Evolutionary conservation across 2,329 filamentous ascomycete species (phyloP).

Genomic region (Penicillium sp.): DNA sequence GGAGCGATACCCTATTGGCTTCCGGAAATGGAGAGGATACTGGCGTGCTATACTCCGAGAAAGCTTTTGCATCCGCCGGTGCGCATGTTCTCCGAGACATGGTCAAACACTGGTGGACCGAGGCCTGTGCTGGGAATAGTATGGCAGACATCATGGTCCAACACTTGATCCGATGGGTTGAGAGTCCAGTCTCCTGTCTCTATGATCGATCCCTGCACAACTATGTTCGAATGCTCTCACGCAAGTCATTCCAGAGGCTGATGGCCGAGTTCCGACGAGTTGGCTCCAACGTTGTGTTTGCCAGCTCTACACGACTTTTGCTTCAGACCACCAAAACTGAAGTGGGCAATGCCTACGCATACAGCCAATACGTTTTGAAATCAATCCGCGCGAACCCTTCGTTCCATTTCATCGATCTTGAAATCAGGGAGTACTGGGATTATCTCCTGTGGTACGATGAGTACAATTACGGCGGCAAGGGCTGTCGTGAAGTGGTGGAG

Average conservation of each 20-base stretch:
- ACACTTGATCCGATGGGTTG: slow-evolving; percentile 95
- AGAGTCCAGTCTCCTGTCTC: slow-evolving; percentile 87
- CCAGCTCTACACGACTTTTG: slow-evolving; percentile 82
- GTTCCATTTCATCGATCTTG: slow-evolving; percentile 95
- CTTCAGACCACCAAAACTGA: slow-evolving; percentile 96
- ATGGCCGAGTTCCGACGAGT: slow-evolving; percentile 96
- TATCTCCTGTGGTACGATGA: slow-evolving; percentile 99
- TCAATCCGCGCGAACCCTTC: slow-evolving; percentile 93
- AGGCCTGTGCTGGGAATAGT: slow-evolving; percentile 82
- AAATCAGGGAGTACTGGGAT: slow-evolving; percentile 99
- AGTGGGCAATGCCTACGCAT: slow-evolving; percentile 94
- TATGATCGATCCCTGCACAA: slow-evolving; percentile 94
- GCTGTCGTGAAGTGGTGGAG: slow-evolving; percentile 76
- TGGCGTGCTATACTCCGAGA: slow-evolving; percentile 77
- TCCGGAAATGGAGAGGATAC: slow-evolving; percentile 65
- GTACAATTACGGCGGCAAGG: slow-evolving; percentile 97
- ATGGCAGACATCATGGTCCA: slow-evolving; percentile 99
- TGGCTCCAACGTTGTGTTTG: slow-evolving; percentile 94
- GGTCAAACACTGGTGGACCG: slow-evolving; percentile 98
- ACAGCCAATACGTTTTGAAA: slow-evolving; percentile 96
- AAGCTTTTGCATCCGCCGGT: slow-evolving; percentile 87
- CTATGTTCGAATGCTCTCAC: slow-evolving; percentile 98
- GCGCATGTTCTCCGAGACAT: slow-evolving; percentile 92
- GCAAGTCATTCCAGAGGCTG: slow-evolving; percentile 93
- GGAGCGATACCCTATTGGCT: slow-evolving; percentile 83